These are phyloP conservation scores for Hypoxylon rickii DNA, from an alignment of 495 filamentous ascomycete genomes.

Conservation along the genomic window DNA sequence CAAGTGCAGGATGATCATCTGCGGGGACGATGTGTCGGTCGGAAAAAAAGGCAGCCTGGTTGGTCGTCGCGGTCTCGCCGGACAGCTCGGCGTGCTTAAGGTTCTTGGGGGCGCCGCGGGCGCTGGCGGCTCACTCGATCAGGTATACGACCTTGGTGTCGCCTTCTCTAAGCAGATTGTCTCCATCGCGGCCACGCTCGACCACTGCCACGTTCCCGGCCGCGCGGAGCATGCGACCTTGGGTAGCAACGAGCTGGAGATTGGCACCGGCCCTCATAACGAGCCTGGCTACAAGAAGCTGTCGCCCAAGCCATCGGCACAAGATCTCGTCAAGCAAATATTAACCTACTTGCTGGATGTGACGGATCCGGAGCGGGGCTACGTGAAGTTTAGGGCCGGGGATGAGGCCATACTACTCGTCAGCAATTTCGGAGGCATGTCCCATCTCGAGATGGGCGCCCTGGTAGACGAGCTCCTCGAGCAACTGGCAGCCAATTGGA, in stretches of 20 bases:
- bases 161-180: constrained; percentile 59
- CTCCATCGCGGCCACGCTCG: constrained; percentile 63
- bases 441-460: constrained; percentile 63
- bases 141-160: constrained; percentile 59
- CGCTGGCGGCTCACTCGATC: constrained; percentile 58
- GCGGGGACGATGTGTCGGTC: constrained; percentile 65
- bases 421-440: constrained; percentile 68
- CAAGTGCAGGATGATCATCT: constrained; percentile 59
- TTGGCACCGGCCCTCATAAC: constrained; percentile 67
- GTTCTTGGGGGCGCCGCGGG: constrained; percentile 52
- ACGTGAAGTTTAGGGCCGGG: constrained; percentile 58
- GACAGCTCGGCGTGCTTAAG: constrained; percentile 55
- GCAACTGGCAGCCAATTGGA: constrained; percentile 48
- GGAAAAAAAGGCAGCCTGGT: constrained; percentile 60
- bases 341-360: constrained; percentile 60
- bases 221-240: constrained; percentile 59
- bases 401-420: constrained; percentile 62
- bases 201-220: constrained; percentile 68
- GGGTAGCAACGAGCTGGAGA: constrained; percentile 53
- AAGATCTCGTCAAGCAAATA: constrained; percentile 59
- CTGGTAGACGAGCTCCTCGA: constrained; percentile 58
- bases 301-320: constrained; percentile 56
- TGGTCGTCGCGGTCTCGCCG: constrained; percentile 62
- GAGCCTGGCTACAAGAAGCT: constrained; percentile 63
- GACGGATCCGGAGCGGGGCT: constrained; percentile 59